A percentile compares a stretch with the other conserved stretches of the same genome.
These are phyloP conservation scores for Elongisporangium prolatum DNA, from an alignment of 352 stramenopile species.

Conservation along the genomic window DNA sequence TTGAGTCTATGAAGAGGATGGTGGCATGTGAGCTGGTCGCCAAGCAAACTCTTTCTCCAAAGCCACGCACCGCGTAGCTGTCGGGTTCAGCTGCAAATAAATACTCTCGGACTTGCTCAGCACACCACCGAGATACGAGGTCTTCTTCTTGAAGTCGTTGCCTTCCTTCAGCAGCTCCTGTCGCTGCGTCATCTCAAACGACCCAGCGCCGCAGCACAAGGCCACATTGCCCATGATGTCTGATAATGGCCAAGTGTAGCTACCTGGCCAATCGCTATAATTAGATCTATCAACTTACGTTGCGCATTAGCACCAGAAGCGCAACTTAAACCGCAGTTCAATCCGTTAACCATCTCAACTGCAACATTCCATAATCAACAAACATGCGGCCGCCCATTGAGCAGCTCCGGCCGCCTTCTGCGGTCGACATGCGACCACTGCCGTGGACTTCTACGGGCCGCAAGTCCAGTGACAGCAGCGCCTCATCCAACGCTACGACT, in stretches of 20 bases:
- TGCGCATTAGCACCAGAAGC: background rate
- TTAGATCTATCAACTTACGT: background rate
- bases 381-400: background rate
- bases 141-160: slow-evolving; percentile 69
- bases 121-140: slow-evolving; percentile 44
- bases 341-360: background rate
- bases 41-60: background rate
- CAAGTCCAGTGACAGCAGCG: background rate
- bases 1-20: slow-evolving; percentile 18
- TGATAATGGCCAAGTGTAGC: background rate
- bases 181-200: slow-evolving; percentile 57
- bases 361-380: background rate
- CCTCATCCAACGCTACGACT: slow-evolving; percentile 24
- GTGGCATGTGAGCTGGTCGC: background rate
- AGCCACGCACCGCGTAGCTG: slow-evolving; percentile 28
- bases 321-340: background rate
- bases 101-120: slow-evolving; percentile 51
- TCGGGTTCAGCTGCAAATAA: slow-evolving; percentile 54
- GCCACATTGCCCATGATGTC: slow-evolving; percentile 51
- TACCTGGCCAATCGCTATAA: background rate
- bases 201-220: slow-evolving; percentile 39
- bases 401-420: background rate
- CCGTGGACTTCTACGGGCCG: background rate
- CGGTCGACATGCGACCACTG: background rate
- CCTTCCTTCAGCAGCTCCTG: slow-evolving; percentile 63